Base-by-base conservation (phyloP, 208 protist genomes). In the Porcisia hertigi region DNA sequence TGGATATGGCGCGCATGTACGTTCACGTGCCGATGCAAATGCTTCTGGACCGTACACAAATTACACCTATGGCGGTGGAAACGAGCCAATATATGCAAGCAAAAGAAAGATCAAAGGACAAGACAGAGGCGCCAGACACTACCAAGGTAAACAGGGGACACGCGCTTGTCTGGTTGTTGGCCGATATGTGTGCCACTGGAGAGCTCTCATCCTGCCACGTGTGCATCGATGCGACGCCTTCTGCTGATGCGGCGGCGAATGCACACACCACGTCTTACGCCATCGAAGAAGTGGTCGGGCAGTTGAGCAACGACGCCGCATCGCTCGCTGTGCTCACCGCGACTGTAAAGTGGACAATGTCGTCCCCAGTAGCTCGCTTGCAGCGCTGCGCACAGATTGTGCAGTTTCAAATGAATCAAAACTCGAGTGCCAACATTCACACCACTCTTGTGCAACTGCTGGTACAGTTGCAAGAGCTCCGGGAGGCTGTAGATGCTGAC, bases 1-100 rank as follows among this genome's bases (percentile, higher is more conserved):
- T 82, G 1, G 84, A 89, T 54, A 30, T 85, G 43, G 85, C 86
- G 45, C 82, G 76, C 67, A 47, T 85, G 43, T 82, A 85, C 66
- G 67, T 79, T 34, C 75, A 69, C 20, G 73, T 90, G 12, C 79
- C 80, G 16, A 57, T 91, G 45, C 79, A 76, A 34, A 2, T 74
- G 34, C 34, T 82, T 36, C 25, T 82, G 34, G 57, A 73, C 14
- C 72, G 77, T 23, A 43, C 9, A 53, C 47, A 71, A 20, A 9
- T 41, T 53, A 52, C 53, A 58, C 49, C 11, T 30, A 20, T 49
- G 9, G 69, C 12, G 8, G 12, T 45, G 47, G 23, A 53, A 41
- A 18, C 47, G 7, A 49, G 25, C 25, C 9, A 30, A 12, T 20
- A 16, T 1, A 43, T 30, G 25, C 25, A 25, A 57, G 34, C n/a